Evolutionary conservation across 768 basidiomycete species (phyloP).

Genomic region (Trametes sanguinea): DNA sequence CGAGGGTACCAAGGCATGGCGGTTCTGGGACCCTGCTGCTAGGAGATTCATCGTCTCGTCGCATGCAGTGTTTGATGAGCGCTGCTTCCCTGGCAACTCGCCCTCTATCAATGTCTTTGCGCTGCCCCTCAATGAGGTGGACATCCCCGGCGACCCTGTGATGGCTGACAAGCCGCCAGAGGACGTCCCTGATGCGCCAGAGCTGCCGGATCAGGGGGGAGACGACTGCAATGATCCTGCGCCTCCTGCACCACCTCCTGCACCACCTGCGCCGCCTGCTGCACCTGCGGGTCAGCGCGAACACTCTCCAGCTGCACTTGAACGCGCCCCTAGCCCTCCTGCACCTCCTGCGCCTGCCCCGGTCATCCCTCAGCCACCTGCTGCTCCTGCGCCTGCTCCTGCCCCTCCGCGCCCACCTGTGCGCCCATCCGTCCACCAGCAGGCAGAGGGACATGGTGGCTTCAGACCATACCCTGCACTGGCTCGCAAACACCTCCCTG

Average conservation of each 20-base stretch:
- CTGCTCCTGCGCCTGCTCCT: background rate
- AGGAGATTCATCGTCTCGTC: constrained; percentile 14
- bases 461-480: constrained; percentile 4
- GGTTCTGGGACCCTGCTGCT: constrained; percentile 18
- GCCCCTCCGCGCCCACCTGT: background rate
- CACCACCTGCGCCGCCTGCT: constrained; percentile 2
- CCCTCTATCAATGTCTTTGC: constrained; percentile 1
- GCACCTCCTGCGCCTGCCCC: constrained; percentile 5
- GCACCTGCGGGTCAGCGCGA: background rate
- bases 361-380: constrained; percentile 2
- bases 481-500: constrained; percentile 9
- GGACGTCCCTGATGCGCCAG: constrained; percentile 8
- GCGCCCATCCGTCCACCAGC: constrained; percentile 2
- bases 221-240: constrained; percentile 16
- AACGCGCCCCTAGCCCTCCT: background rate
- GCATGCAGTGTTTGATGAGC: constrained; percentile 17
- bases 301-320: background rate
- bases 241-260: too few species aligned
- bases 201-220: constrained; percentile 17
- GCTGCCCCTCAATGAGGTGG: constrained; percentile 1
- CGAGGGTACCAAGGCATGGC: constrained; percentile 1
- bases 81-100: background rate
- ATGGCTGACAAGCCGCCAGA: background rate
- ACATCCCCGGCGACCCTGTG: constrained; percentile 1
- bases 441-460: constrained; percentile 2